Percentiles rank a stretch among this genome's conserved stretches.
phyloP scores from a whole-genome alignment of 805 yeast species.

The Candida palmyrensis region DNA sequence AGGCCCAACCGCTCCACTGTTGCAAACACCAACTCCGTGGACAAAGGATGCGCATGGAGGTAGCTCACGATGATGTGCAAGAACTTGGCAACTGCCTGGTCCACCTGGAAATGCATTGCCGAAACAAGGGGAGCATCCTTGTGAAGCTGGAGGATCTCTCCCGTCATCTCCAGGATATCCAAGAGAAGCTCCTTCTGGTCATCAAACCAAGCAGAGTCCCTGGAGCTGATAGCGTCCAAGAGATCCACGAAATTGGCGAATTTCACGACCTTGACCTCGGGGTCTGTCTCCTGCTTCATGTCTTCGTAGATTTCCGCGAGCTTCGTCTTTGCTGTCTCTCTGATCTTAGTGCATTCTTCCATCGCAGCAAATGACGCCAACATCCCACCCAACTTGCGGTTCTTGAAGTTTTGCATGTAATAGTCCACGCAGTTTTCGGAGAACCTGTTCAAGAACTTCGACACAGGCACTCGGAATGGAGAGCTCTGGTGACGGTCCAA shows the following conservation, averaged over 20 bases:
- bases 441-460: conserved; percentile 79
- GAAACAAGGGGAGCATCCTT: conserved; percentile 45
- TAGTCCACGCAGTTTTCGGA: conserved; percentile 68
- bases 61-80: conserved; percentile 38
- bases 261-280: conserved; percentile 54
- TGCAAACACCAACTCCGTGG: conserved; percentile 23
- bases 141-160: conserved; percentile 39
- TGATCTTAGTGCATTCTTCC: conserved; percentile 51
- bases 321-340: conserved; percentile 50
- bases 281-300: conserved; percentile 43
- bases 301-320: conserved; percentile 44
- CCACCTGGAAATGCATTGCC: conserved; percentile 62
- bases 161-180: conserved; percentile 37
- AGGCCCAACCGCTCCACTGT: conserved; percentile 33
- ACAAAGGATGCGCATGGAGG: conserved; percentile 19
- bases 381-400: conserved; percentile 59
- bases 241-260: conserved; percentile 73
- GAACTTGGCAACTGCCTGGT: conserved; percentile 60
- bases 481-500: conserved; percentile 80
- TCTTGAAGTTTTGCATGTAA: conserved; percentile 61
- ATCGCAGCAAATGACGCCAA: conserved; percentile 61
- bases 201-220: conserved; percentile 56
- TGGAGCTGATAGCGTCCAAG: conserved; percentile 45
- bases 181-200: conserved; percentile 43
- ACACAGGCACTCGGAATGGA: conserved; percentile 89